These are phyloP conservation scores for Neurospora sp. DNA, from an alignment of 495 filamentous ascomycete species.

Conservation along the genomic window DNA sequence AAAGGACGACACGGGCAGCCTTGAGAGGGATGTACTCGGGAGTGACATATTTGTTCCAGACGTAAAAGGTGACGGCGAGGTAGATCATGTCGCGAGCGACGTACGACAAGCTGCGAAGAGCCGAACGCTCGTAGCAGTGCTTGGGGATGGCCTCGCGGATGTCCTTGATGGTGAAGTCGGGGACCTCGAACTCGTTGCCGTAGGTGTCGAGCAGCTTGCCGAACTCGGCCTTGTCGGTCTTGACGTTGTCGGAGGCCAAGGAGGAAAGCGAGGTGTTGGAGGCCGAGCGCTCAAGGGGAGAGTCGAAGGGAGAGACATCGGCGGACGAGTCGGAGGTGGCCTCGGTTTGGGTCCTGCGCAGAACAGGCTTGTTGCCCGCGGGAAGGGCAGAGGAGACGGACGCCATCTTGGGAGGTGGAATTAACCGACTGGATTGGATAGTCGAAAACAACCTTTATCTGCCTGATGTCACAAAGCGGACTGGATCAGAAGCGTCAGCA, in stretches of 20 bases:
- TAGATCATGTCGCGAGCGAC: slow-evolving; percentile 59
- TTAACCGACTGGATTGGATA: not conserved
- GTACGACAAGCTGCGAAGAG: slow-evolving; percentile 50
- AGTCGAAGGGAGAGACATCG: slow-evolving; percentile 55
- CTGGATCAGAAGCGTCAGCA: not conserved
- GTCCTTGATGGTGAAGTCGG: slow-evolving; percentile 71
- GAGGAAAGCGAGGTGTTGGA: slow-evolving; percentile 90
- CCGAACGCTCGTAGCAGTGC: slow-evolving; percentile 70
- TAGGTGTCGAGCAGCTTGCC: slow-evolving; percentile 61
- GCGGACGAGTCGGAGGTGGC: slow-evolving; percentile 43
- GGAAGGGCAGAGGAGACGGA: slow-evolving; percentile 26
- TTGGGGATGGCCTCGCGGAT: slow-evolving; percentile 74
- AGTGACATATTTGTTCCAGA: slow-evolving; percentile 54
- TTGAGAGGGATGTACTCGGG: slow-evolving; percentile 51
- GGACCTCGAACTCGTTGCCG: slow-evolving; percentile 64
- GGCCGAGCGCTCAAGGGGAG: slow-evolving; percentile 58
- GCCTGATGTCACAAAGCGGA: not conserved
- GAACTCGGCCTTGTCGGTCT: slow-evolving; percentile 16
- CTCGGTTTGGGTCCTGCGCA: slow-evolving; percentile 29
- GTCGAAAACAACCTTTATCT: not conserved
- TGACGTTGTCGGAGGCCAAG: slow-evolving; percentile 52
- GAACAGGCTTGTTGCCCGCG: slow-evolving; percentile 27
- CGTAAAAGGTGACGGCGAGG: slow-evolving; percentile 54
- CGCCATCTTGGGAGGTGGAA: slow-evolving; percentile 23
- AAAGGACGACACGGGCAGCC: slow-evolving; percentile 46